phyloP scores from a whole-genome alignment of 805 yeast species.

The Candida schatavii region DNA sequence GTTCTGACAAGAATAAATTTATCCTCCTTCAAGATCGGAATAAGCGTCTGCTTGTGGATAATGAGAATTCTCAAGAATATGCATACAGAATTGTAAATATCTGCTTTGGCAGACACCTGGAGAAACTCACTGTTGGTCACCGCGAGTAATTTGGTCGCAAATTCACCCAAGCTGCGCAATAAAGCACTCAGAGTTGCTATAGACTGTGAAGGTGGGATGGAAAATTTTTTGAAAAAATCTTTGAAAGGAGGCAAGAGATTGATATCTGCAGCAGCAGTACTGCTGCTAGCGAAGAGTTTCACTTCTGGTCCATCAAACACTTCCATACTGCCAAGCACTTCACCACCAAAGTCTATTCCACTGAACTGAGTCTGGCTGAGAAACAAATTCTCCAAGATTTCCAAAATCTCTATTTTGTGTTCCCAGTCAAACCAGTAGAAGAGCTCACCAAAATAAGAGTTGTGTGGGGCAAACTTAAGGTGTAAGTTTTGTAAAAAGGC shows the following conservation, averaged over 20 bases:
- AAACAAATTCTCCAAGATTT: slow-evolving; percentile 26
- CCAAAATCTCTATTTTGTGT: slow-evolving; percentile 22
- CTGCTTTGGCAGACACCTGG: background rate
- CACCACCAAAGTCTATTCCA: background rate
- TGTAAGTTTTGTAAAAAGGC: slow-evolving; percentile 17
- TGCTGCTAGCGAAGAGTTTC: no score
- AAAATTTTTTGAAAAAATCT: slow-evolving; percentile 47
- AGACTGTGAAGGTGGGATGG: slow-evolving; percentile 21
- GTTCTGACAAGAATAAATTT: slow-evolving; percentile 46
- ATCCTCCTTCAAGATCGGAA: slow-evolving; percentile 39
- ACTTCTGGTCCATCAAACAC: background rate
- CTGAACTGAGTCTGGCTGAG: slow-evolving; percentile 15
- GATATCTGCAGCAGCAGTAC: background rate
- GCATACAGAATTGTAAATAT: slow-evolving; percentile 34
- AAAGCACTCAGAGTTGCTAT: slow-evolving; percentile 18
- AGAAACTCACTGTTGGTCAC: slow-evolving; percentile 8
- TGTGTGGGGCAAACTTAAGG: slow-evolving; percentile 25
- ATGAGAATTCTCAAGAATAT: slow-evolving; percentile 54
- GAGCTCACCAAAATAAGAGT: slow-evolving; percentile 40
- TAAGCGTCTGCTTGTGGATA: slow-evolving; percentile 53
- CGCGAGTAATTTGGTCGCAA: slow-evolving; percentile 19
- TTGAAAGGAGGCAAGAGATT: slow-evolving; percentile 34
- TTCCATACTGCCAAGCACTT: no score
- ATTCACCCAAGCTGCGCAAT: slow-evolving; percentile 20
- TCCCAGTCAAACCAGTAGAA: slow-evolving; percentile 32